Percentiles rank a stretch among this genome's conserved stretches.
Evolutionary conservation across 805 yeast genomes (phyloP).

Genomic region (Metschnikowia continentalis): DNA sequence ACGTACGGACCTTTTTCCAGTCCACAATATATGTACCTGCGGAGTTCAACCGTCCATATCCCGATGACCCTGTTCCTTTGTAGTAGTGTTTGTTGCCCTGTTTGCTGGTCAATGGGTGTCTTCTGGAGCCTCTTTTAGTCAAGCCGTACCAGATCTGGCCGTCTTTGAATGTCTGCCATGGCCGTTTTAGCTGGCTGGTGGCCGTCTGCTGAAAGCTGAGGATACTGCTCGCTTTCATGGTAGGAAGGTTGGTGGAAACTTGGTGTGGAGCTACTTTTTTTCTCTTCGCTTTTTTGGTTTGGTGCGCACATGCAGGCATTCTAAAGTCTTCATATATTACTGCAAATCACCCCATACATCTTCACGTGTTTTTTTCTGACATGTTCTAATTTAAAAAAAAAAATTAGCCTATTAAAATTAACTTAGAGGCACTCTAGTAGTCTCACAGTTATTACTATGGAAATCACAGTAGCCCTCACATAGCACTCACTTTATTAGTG

Average conservation of each 20-base stretch:
- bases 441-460: no score
- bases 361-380: no score
- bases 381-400: no score
- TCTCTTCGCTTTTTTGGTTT: not conserved
- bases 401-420: no score
- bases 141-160: conserved; percentile 82
- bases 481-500: no score
- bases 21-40: conserved; percentile 73
- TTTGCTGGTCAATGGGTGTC: conserved; percentile 81
- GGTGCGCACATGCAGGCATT: conserved; percentile 3
- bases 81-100: conserved; percentile 92
- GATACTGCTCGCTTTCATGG: conserved; percentile 18
- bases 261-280: not conserved
- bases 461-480: no score
- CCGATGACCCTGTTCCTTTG: conserved; percentile 95
- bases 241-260: not conserved
- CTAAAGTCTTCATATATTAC: not conserved
- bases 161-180: conserved; percentile 84
- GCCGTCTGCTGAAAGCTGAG: conserved; percentile 23
- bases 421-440: no score
- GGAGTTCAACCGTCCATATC: conserved; percentile 76
- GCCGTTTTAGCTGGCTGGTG: conserved; percentile 57
- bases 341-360: not conserved
- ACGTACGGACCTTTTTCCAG: conserved; percentile 86
- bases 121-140: conserved; percentile 74